Evolutionary conservation across 1,284 basidiomycete genomes (phyloP).

Genomic region (Farysia itapuensis): DNA sequence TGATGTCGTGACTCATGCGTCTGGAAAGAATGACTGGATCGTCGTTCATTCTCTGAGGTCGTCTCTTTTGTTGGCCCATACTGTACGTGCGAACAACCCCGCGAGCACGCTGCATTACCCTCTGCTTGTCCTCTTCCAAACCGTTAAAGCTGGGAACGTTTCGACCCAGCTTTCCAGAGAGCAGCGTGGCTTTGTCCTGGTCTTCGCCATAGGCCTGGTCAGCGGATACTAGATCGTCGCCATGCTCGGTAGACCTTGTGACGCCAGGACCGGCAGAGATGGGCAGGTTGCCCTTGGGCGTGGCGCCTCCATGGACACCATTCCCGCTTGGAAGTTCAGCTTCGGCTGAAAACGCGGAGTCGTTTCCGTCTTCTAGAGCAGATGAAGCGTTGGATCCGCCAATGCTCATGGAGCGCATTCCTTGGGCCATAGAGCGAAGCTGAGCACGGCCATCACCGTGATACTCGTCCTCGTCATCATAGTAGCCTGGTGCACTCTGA

Average conservation of each 20-base stretch:
- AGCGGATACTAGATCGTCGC: slow-evolving; percentile 17
- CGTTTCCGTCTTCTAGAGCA: slow-evolving; percentile 7
- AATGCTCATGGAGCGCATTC: slow-evolving; percentile 41
- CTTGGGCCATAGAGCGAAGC: slow-evolving; percentile 24
- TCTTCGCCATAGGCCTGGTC: slow-evolving; percentile 30
- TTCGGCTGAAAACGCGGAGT: neutral
- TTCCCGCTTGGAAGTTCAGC: slow-evolving; percentile 5
- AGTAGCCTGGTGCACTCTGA: slow-evolving; percentile 32
- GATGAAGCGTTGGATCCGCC: slow-evolving; percentile 16
- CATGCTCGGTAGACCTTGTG: slow-evolving; percentile 14
- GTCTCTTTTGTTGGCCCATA: slow-evolving; percentile 55
- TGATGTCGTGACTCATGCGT: slow-evolving; percentile 59
- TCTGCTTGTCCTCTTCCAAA: slow-evolving; percentile 18
- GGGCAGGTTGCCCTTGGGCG: slow-evolving; percentile 13
- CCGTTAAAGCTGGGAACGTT: slow-evolving; percentile 1
- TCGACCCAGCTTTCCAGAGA: slow-evolving; percentile 15
- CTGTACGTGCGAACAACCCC: slow-evolving; percentile 55
- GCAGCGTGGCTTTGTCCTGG: slow-evolving; percentile 26
- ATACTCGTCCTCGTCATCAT: slow-evolving; percentile 7
- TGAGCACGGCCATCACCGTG: slow-evolving; percentile 17
- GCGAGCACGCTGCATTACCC: slow-evolving; percentile 25
- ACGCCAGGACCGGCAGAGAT: slow-evolving; percentile 3
- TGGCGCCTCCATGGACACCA: slow-evolving; percentile 19
- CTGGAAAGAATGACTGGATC: slow-evolving; percentile 52
- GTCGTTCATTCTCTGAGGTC: slow-evolving; percentile 49